Conservation (phyloP, 2,329 filamentous ascomycete genomes). For the Dactylellina drechsleri region DNA sequence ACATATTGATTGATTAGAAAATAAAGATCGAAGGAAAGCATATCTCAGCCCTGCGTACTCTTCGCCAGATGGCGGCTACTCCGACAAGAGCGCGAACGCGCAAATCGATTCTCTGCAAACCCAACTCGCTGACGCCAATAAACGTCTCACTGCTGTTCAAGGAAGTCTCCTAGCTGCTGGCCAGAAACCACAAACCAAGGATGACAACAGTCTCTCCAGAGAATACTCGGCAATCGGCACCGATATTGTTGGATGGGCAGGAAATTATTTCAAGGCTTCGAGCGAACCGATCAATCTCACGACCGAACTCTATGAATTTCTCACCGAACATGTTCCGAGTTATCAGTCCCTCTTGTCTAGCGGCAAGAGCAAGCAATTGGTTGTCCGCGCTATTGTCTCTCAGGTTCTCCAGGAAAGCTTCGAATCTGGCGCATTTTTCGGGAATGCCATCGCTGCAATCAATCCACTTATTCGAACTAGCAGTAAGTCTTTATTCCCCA, state of each 20-base stretch:
- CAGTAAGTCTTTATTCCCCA: conserved; percentile 21
- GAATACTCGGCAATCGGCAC: conserved; percentile 45
- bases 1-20: conserved; percentile 4
- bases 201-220: conserved; percentile 43
- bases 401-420: conserved; percentile 51
- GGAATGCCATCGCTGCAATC: conserved; percentile 40
- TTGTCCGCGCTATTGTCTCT: conserved; percentile 52
- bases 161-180: conserved; percentile 51
- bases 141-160: conserved; percentile 49
- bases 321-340: conserved; percentile 44
- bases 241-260: conserved; percentile 50
- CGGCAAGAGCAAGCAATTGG: conserved; percentile 52
- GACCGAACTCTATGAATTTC: conserved; percentile 50
- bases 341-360: conserved; percentile 38
- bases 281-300: conserved; percentile 48
- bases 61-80: conserved; percentile 38
- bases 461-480: conserved; percentile 41
- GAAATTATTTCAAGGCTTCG: conserved; percentile 52
- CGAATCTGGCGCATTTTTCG: conserved; percentile 46
- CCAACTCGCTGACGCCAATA: conserved; percentile 51
- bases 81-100: conserved; percentile 50
- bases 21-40: conserved; percentile 33
- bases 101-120: conserved; percentile 43
- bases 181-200: conserved; percentile 52
- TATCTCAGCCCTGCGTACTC: conserved; percentile 36